A percentile compares a stretch with the other conserved stretches of the same genome.
phyloP scores from a whole-genome alignment of 768 basidiomycete genomes.

The Russula dissimulans region DNA sequence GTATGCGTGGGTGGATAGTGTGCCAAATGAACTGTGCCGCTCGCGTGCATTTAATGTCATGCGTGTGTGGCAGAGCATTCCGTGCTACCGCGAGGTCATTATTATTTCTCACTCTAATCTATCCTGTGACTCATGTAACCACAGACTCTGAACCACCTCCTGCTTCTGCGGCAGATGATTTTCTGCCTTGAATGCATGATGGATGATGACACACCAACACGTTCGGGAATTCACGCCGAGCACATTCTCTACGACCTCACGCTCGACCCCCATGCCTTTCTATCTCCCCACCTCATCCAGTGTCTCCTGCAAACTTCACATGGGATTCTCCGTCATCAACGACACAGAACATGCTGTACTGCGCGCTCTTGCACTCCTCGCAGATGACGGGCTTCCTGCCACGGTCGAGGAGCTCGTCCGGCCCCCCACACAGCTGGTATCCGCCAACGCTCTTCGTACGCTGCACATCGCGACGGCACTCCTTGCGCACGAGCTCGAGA shows the following conservation, averaged over 20 bases:
- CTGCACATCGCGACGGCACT: slow-evolving; percentile 57
- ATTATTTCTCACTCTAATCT: background rate
- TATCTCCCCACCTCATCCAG: slow-evolving; percentile 48
- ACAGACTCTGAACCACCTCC: slow-evolving; percentile 67
- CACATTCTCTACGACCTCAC: slow-evolving; percentile 54
- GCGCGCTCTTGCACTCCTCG: slow-evolving; percentile 55
- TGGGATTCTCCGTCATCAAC: slow-evolving; percentile 52
- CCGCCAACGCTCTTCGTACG: slow-evolving; percentile 43
- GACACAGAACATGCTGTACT: slow-evolving; percentile 51
- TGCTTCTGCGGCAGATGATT: slow-evolving; percentile 63
- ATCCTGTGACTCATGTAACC: background rate
- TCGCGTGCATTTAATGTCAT: slow-evolving; percentile 56
- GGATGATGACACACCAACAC: slow-evolving; percentile 52
- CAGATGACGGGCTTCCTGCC: slow-evolving; percentile 53
- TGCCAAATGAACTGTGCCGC: slow-evolving; percentile 56
- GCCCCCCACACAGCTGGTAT: slow-evolving; percentile 40
- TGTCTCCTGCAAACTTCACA: slow-evolving; percentile 49
- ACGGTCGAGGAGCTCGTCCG: slow-evolving; percentile 54
- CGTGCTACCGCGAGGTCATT: slow-evolving; percentile 64
- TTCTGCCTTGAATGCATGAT: slow-evolving; percentile 66
- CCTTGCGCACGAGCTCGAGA: slow-evolving; percentile 41
- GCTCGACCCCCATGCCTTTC: slow-evolving; percentile 50
- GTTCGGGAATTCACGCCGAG: slow-evolving; percentile 59
- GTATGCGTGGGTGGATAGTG: slow-evolving; percentile 73
- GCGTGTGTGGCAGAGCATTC: slow-evolving; percentile 53